Evolutionary conservation across 345 rosid species (phyloP).

Genomic region (Anacardium occidentale): DNA sequence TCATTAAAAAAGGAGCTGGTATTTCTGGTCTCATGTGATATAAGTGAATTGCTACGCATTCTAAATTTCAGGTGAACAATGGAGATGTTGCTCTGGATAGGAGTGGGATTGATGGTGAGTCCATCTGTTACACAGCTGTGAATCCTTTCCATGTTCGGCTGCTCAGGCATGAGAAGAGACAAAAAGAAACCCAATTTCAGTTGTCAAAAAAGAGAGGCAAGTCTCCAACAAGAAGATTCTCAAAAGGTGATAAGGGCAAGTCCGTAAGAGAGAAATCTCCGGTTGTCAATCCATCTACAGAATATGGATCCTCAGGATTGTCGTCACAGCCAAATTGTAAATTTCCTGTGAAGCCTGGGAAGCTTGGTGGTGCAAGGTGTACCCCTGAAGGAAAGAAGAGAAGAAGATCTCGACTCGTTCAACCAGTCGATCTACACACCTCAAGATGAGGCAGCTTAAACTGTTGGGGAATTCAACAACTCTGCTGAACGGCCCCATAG

Average conservation of each 20-base stretch:
- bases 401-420: conserved; percentile 45
- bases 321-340: conserved; percentile 37
- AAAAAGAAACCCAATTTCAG: conserved; percentile 23
- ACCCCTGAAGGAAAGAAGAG: conserved; percentile 75
- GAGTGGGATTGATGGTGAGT: conserved; percentile 32
- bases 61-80: conserved; percentile 72
- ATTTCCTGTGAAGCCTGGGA: conserved; percentile 46
- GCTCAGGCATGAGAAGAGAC: conserved; percentile 33
- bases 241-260: conserved; percentile 16
- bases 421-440: conserved; percentile 40
- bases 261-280: conserved; percentile 23
- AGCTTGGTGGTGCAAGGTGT: conserved; percentile 44
- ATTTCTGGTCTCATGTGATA: not conserved
- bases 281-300: conserved; percentile 20
- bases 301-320: conserved; percentile 26
- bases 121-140: conserved; percentile 64
- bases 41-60: conserved; percentile 1
- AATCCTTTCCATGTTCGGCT: conserved; percentile 74
- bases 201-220: conserved; percentile 55
- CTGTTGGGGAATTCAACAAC: conserved; percentile 19
- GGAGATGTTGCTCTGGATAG: conserved; percentile 73
- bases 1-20: not conserved
- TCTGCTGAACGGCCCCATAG: conserved; percentile 15
- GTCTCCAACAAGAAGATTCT: conserved; percentile 42
- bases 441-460: conserved; percentile 25